Base-by-base conservation (phyloP, 176 grass and related monocot species). In the Tillandsia fasciculata region DNA sequence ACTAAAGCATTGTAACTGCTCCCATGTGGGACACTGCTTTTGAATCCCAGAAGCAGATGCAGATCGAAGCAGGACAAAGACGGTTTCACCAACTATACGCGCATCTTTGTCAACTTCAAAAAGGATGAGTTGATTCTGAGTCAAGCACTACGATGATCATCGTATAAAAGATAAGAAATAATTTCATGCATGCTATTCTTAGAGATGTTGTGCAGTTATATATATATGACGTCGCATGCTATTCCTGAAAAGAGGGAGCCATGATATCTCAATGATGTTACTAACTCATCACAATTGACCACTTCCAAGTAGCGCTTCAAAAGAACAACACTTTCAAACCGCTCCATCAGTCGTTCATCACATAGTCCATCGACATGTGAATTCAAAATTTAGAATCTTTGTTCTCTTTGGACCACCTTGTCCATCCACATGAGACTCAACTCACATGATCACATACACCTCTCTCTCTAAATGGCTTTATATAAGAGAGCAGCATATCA, bases 21-120 rank as follows among this genome's bases (percentile, higher is more conserved):
- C 33, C 33, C 33, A 42, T 42, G 33, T 42, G 33, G 7, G 33
- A 42, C 33, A 6, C 4, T 42, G 6, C 33, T 42, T 42, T 42
- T 42, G 33, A 7, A 6, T 5, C 33, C 4, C 33, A 42, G 7
- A 8, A 42, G 33, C 33, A 42, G 5, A 42, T 6, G 54, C n/a
- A 20, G 20, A 20, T 20, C 20, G 20, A 59, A 9, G 20, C 2
- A 59, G 54, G 14, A 59, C 54, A 9, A 59, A 59, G 54, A 9
- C 54, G n/a, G 54, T 59, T 59, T 59, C 54, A 59, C 54, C 54
- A 59, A 59, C 14, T 59, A 59, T 59, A 59, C 54, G 54, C 54
- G 54, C 20, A 59, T 59, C 54, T 59, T 18, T 59, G 54, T 18
- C 54, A 59, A 13, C 54, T 59, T 59, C 9, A 14, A 59, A 8